Evolutionary conservation across 2,329 filamentous ascomycete species (phyloP).

Genomic region (Fusarium haematococcum): DNA sequence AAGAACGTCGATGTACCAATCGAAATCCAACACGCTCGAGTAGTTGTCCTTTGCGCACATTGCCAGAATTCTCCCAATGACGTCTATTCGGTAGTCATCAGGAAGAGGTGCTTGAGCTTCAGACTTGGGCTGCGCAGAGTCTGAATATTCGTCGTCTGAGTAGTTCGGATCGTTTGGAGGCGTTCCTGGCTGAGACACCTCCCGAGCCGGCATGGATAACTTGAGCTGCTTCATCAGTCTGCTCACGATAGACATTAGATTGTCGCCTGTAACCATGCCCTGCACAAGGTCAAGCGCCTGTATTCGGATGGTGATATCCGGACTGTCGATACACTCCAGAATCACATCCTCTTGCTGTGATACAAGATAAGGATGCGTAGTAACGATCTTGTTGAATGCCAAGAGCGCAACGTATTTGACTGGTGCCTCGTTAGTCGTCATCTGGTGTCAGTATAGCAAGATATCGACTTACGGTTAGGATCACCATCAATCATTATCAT

Average conservation of each 20-base stretch:
- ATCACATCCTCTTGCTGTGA: constrained; percentile 96
- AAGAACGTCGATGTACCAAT: constrained; percentile 95
- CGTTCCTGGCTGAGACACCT: constrained; percentile 55
- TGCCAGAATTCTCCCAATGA: constrained; percentile 83
- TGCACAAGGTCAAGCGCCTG: constrained; percentile 92
- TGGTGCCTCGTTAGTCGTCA: constrained; percentile 50
- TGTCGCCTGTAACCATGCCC: constrained; percentile 92
- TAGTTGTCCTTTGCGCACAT: constrained; percentile 96
- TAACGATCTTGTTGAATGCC: constrained; percentile 94
- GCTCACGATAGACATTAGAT: constrained; percentile 84
- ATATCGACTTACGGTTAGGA: constrained; percentile 78
- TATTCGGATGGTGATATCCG: constrained; percentile 94
- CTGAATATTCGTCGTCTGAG: constrained; percentile 62
- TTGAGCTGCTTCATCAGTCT: constrained; percentile 89
- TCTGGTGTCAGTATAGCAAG: neutral
- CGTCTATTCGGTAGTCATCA: constrained; percentile 85
- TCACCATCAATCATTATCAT: constrained; percentile 96
- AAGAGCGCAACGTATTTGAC: constrained; percentile 97
- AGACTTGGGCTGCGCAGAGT: constrained; percentile 47
- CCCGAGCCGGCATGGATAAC: constrained; percentile 66
- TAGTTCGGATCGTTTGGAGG: constrained; percentile 61
- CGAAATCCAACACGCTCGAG: constrained; percentile 86
- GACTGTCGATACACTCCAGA: constrained; percentile 93
- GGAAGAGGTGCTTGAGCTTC: constrained; percentile 71
- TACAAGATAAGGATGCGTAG: constrained; percentile 88